Evolutionary conservation across 306 rosid species (phyloP).

Genomic region (Mucuna pruriens): DNA sequence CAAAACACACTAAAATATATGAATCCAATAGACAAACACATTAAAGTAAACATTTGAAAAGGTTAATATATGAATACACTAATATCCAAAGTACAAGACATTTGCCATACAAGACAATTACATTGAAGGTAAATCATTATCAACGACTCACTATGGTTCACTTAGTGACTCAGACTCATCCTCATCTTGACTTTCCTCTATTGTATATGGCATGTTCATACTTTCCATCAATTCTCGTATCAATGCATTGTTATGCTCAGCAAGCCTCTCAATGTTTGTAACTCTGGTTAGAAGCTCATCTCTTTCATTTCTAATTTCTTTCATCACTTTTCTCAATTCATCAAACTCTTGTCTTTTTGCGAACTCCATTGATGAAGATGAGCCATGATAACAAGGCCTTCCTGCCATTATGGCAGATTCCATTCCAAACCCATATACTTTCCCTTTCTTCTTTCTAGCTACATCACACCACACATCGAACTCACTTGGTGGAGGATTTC

Average conservation of each 20-base stretch:
- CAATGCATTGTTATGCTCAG: not conserved
- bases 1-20: not conserved
- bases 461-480: not conserved
- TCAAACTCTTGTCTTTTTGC: not conserved
- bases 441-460: not conserved
- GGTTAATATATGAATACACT: not conserved
- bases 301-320: not conserved
- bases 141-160: not conserved
- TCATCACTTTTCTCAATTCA: not conserved
- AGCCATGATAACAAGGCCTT: not conserved
- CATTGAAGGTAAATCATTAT: not conserved
- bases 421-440: not conserved
- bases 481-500: constrained; percentile 5
- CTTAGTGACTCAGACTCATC: not conserved
- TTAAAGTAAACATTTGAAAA: not conserved
- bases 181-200: not conserved
- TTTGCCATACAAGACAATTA: not conserved
- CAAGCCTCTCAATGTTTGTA: not conserved
- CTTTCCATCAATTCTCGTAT: not conserved
- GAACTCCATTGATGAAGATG: not conserved
- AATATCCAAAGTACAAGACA: not conserved
- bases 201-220: not conserved
- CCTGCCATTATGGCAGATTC: not conserved
- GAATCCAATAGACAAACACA: not conserved
- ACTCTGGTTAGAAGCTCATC: not conserved